Percentiles rank a stretch among this genome's conserved stretches.
phyloP scores from a whole-genome alignment of 345 rosid genomes.

The Populus davidiana region DNA sequence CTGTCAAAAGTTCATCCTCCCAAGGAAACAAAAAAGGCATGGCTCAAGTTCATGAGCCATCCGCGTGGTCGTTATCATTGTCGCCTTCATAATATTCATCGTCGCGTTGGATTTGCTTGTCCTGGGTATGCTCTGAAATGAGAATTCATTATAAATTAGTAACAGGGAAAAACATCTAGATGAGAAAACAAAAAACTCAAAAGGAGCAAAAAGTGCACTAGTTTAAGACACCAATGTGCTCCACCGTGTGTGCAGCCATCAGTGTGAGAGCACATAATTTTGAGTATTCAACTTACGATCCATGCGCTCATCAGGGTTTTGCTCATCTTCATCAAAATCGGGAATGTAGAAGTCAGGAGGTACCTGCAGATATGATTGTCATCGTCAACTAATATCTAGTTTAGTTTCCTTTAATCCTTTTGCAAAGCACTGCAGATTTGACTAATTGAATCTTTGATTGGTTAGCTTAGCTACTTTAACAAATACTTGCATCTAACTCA shows the following conservation, averaged over 20 bases:
- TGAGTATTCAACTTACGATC: constrained; percentile 60
- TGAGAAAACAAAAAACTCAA: not conserved
- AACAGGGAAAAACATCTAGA: not conserved
- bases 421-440: not conserved
- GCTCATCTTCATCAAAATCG: constrained; percentile 88
- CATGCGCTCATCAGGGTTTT: constrained; percentile 77
- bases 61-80: constrained; percentile 73
- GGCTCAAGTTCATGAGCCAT: constrained; percentile 17
- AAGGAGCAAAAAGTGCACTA: not conserved
- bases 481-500: constrained; percentile 22
- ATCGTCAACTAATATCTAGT: not conserved
- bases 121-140: constrained; percentile 73
- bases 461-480: not conserved
- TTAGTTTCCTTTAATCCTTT: not conserved
- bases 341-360: constrained; percentile 95
- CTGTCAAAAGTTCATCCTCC: not conserved
- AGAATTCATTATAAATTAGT: not conserved
- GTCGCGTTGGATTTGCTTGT: constrained; percentile 85
- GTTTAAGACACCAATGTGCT: not conserved
- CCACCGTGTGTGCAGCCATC: not conserved
- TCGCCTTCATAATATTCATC: constrained; percentile 87
- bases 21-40: not conserved
- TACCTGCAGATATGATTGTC: constrained; percentile 46
- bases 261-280: not conserved
- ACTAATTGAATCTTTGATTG: not conserved